A percentile compares a stretch with the other conserved stretches of the same genome.
Evolutionary conservation across 1,284 basidiomycete genomes (phyloP).

Genomic region (Clitocybe nebularis): DNA sequence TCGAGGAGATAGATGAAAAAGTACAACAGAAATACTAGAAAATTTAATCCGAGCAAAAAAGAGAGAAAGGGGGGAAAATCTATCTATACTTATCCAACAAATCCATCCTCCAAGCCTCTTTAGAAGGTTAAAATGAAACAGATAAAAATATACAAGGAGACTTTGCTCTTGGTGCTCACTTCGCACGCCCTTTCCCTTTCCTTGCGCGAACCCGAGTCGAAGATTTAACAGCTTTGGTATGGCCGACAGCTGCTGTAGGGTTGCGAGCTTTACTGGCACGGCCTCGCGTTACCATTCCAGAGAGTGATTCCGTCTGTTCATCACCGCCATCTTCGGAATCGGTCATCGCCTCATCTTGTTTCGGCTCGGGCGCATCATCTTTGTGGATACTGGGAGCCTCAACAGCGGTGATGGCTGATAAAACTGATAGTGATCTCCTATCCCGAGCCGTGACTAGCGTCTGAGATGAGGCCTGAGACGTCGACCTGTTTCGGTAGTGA

Average conservation of each 20-base stretch:
- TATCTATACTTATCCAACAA: conserved; percentile 1
- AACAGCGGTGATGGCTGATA: conserved; percentile 26
- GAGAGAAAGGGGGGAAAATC: background rate
- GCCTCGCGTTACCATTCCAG: conserved; percentile 31
- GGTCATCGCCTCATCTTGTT: conserved; percentile 14
- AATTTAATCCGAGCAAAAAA: conserved; percentile 7
- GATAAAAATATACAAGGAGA: conserved; percentile 9
- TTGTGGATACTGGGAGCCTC: conserved; percentile 15
- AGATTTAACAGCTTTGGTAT: conserved; percentile 5
- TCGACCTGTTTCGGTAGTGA: conserved; percentile 32
- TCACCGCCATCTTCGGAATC: conserved; percentile 17
- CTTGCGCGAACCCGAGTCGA: conserved; percentile 9
- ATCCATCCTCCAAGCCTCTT: conserved; percentile 5
- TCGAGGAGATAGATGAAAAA: background rate
- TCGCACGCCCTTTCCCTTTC: conserved; percentile 7
- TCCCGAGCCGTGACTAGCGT: conserved; percentile 25
- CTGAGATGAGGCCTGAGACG: conserved; percentile 31
- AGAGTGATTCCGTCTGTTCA: conserved; percentile 10
- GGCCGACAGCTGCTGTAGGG: conserved; percentile 6
- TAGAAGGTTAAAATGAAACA: conserved; percentile 6
- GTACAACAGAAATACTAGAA: conserved; percentile 6
- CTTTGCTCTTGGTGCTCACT: conserved; percentile 8
- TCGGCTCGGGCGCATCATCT: conserved; percentile 14
- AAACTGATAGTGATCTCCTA: conserved; percentile 27
- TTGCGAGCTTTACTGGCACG: conserved; percentile 24